Percentiles rank a stretch among this genome's conserved stretches.
These are phyloP conservation scores for Rozella allomycis DNA, from an alignment of 371 early-diverging fungal species.

Conservation along the genomic window DNA sequence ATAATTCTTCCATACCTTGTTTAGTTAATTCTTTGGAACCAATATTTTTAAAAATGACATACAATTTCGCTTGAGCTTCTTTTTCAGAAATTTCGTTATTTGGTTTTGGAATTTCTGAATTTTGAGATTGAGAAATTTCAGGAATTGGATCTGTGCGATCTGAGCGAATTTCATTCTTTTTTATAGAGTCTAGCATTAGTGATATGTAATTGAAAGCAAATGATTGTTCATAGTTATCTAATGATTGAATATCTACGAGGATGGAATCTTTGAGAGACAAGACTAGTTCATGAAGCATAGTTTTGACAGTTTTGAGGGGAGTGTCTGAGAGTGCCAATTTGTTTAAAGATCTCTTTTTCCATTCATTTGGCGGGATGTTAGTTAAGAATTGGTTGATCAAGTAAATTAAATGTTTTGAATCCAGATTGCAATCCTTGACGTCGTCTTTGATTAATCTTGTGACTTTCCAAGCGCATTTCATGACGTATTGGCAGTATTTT, in stretches of 20 bases:
- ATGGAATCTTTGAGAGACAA: conserved; percentile 40
- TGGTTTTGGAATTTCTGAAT: too few species aligned
- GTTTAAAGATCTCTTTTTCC: conserved; percentile 52
- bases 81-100: too few species aligned
- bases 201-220: too few species aligned
- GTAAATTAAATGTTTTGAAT: conserved; percentile 33
- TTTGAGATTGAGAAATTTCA: too few species aligned
- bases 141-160: too few species aligned
- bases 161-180: too few species aligned
- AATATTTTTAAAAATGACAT: conserved; percentile 46
- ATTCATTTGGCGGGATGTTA: conserved; percentile 50
- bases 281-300: conserved; percentile 54
- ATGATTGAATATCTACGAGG: too few species aligned
- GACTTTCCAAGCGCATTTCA: conserved; percentile 88
- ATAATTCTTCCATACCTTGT: conserved; percentile 49
- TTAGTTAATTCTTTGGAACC: conserved; percentile 47
- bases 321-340: conserved; percentile 54
- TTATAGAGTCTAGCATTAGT: too few species aligned
- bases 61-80: too few species aligned
- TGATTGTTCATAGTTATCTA: too few species aligned
- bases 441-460: conserved; percentile 56
- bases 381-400: conserved; percentile 60
- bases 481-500: conserved; percentile 63
- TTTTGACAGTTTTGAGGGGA: conserved; percentile 81
- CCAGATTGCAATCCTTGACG: conserved; percentile 4